Evolutionary conservation across 2,329 filamentous ascomycete species (phyloP).

Genomic region (Geoglossum cookeanum): DNA sequence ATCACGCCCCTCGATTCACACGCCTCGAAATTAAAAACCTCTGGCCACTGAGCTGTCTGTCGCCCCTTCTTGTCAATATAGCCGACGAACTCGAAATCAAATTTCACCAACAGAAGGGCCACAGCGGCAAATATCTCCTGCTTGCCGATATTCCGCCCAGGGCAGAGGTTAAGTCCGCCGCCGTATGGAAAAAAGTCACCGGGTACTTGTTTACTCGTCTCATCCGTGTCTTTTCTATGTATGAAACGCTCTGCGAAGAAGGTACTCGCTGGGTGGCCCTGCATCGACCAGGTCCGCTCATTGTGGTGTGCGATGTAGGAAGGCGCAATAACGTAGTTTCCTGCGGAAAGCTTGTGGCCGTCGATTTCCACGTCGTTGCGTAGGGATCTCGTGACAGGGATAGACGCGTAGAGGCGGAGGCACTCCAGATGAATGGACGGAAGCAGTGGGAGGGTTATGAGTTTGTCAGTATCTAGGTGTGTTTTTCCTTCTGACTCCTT

Average conservation of each 20-base stretch:
- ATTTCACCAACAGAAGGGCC: constrained; percentile 16
- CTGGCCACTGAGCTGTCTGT: background rate
- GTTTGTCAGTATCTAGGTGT: background rate
- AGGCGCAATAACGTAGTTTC: background rate
- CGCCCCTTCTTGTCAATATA: background rate
- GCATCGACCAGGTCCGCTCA: background rate
- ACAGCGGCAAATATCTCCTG: constrained; percentile 20
- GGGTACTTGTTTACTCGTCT: background rate
- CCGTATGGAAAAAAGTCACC: constrained; percentile 16
- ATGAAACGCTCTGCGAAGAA: background rate
- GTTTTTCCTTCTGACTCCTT: background rate
- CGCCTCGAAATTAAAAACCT: background rate
- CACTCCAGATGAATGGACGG: background rate
- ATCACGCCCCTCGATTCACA: background rate
- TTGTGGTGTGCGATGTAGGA: background rate
- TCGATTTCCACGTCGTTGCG: background rate
- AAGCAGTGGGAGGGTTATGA: background rate
- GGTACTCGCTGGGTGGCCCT: background rate
- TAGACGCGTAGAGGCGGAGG: background rate
- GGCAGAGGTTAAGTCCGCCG: constrained; percentile 20
- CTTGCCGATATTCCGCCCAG: constrained; percentile 24
- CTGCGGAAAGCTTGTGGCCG: background rate
- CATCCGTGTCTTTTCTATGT: background rate
- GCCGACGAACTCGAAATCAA: constrained; percentile 17
- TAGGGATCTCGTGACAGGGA: background rate